Conservation (phyloP, 1,284 basidiomycete genomes). For the Cutaneotrichosporon sp. region DNA sequence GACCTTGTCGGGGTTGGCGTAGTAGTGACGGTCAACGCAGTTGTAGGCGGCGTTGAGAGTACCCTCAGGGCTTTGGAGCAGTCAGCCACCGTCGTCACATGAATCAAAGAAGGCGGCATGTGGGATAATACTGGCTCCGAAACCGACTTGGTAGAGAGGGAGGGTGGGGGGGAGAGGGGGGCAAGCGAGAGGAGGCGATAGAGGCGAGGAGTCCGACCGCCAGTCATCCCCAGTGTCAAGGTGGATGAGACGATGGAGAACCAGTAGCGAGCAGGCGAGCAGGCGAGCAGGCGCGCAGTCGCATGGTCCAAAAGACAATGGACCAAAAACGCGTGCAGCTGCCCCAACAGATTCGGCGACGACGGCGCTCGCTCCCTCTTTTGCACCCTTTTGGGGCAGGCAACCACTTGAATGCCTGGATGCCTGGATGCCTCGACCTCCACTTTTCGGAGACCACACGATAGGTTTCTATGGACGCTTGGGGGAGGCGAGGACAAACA, state of each 20-base stretch:
- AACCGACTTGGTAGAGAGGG: neutral
- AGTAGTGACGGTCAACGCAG: conserved; percentile 85
- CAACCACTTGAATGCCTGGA: neutral
- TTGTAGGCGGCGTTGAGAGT: conserved; percentile 92
- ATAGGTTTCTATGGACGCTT: too few relatives aligned
- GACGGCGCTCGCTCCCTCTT: conserved; percentile 1
- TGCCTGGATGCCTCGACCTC: neutral
- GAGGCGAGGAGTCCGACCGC: neutral
- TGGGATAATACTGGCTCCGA: neutral
- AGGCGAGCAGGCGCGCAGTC: neutral
- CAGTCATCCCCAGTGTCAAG: neutral
- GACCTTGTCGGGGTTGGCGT: conserved; percentile 85
- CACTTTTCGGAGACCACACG: neutral
- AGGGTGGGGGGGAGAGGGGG: neutral
- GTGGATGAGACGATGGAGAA: neutral
- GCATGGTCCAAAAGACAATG: too few relatives aligned
- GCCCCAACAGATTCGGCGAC: neutral
- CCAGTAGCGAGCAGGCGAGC: neutral
- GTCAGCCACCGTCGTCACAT: conserved; percentile 1
- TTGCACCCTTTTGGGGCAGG: neutral
- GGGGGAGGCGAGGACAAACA: conserved; percentile 34
- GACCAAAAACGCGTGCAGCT: neutral
- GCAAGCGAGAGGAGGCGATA: neutral
- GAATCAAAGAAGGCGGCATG: neutral
- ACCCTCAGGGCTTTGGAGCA: conserved; percentile 67